A percentile compares a stretch with the other conserved stretches of the same genome.
Evolutionary conservation across 495 filamentous ascomycete species (phyloP).

Genomic region (Aspergillus taichungensis): DNA sequence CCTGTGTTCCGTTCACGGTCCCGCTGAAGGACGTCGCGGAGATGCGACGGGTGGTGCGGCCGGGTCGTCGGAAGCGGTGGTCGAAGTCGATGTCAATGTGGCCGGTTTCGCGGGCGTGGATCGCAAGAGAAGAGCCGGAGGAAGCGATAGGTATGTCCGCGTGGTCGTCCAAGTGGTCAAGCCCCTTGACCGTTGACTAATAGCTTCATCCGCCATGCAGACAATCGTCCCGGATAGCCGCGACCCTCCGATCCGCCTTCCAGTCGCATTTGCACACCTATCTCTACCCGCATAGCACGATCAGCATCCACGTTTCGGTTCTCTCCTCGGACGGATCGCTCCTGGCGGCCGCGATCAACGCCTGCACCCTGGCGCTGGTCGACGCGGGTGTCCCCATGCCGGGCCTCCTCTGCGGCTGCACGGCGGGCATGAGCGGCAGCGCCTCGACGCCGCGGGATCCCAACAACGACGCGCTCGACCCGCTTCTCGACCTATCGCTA

Average conservation of each 20-base stretch:
- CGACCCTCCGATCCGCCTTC: constrained; percentile 66
- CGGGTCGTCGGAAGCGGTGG: constrained; percentile 45
- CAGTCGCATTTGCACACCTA: constrained; percentile 66
- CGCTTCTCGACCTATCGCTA: constrained; percentile 77
- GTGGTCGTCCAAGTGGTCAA: background rate
- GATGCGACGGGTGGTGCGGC: constrained; percentile 36
- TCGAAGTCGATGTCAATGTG: constrained; percentile 76
- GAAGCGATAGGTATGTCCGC: constrained; percentile 61
- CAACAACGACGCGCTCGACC: constrained; percentile 66
- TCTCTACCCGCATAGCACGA: constrained; percentile 82
- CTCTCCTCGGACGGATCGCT: constrained; percentile 88
- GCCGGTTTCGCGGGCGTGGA: constrained; percentile 86
- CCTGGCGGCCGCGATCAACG: constrained; percentile 83
- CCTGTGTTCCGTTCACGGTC: constrained; percentile 83
- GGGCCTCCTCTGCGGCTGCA: constrained; percentile 83
- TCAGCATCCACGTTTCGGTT: constrained; percentile 73
- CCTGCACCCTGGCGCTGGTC: constrained; percentile 81
- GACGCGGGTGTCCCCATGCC: constrained; percentile 94
- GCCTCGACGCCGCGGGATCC: constrained; percentile 45
- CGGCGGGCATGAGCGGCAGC: constrained; percentile 64
- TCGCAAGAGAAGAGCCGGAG: constrained; percentile 59
- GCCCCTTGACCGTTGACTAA: background rate
- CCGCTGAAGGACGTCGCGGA: constrained; percentile 54
- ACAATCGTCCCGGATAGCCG: constrained; percentile 70
- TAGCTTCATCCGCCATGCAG: constrained; percentile 33